Evolutionary conservation across 805 yeast genomes (phyloP).

Genomic region (Candida orba): DNA sequence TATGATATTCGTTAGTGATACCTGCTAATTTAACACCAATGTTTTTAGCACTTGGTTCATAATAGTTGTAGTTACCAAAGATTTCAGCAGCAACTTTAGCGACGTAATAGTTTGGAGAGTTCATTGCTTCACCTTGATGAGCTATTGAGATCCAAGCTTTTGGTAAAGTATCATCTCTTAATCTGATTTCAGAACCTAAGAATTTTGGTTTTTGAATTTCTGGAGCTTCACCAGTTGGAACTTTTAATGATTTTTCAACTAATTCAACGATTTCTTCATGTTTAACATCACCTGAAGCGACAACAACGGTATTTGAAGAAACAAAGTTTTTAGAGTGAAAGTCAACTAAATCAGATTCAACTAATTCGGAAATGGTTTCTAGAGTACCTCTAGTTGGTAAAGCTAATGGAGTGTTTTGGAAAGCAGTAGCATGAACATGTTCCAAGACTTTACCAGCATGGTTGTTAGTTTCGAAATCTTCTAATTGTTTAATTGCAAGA

Average conservation of each 20-base stretch:
- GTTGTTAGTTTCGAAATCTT: slow-evolving; percentile 48
- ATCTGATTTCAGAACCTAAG: slow-evolving; percentile 81
- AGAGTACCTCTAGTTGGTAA: slow-evolving; percentile 71
- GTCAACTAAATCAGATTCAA: slow-evolving; percentile 47
- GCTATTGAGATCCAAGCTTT: slow-evolving; percentile 74
- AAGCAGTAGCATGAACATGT: slow-evolving; percentile 77
- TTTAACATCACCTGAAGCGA: slow-evolving; percentile 61
- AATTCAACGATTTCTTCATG: slow-evolving; percentile 67
- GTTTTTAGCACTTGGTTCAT: slow-evolving; percentile 46
- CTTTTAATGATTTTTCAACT: slow-evolving; percentile 43
- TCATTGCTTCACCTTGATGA: slow-evolving; percentile 60
- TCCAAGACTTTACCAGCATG: slow-evolving; percentile 51
- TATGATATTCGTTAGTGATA: slow-evolving; percentile 61
- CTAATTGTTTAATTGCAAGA: slow-evolving; percentile 39
- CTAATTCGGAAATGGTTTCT: slow-evolving; percentile 54
- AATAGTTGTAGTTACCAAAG: slow-evolving; percentile 47
- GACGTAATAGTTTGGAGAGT: slow-evolving; percentile 58
- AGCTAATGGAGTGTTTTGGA: slow-evolving; percentile 78
- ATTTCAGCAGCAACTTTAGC: slow-evolving; percentile 68
- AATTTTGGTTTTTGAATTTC: slow-evolving; percentile 50
- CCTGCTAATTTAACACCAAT: slow-evolving; percentile 67
- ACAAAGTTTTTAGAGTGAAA: slow-evolving; percentile 53
- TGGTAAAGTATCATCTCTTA: slow-evolving; percentile 83
- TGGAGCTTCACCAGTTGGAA: slow-evolving; percentile 46
- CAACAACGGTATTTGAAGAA: slow-evolving; percentile 59